Evolutionary conservation across 805 yeast genomes (phyloP).

Genomic region (Barnettozyma wickerhamii): DNA sequence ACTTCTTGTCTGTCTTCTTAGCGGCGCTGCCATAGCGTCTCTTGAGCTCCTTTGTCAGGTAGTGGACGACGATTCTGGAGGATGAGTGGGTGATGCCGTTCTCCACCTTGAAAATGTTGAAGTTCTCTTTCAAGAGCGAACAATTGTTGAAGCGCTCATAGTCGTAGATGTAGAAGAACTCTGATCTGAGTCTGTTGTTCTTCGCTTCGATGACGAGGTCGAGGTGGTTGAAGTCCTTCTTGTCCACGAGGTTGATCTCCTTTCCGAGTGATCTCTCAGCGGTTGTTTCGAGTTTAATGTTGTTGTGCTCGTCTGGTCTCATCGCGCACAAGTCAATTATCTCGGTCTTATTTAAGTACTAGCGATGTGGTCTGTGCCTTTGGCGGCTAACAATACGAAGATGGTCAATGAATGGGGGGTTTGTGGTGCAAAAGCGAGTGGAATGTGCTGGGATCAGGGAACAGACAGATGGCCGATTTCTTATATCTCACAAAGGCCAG

Average conservation of each 20-base stretch:
- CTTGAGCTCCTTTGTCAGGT: constrained; percentile 29
- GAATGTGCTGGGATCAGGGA: background rate
- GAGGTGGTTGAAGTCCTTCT: constrained; percentile 24
- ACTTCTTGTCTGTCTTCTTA: constrained; percentile 6
- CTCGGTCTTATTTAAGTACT: background rate
- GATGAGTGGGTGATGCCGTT: constrained; percentile 29
- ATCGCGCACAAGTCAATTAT: no score
- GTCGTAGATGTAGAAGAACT: constrained; percentile 31
- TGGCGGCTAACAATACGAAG: no score
- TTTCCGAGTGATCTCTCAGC: constrained; percentile 25
- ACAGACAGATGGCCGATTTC: background rate
- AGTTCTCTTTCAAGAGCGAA: constrained; percentile 22
- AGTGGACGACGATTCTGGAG: constrained; percentile 31
- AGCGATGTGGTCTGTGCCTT: background rate
- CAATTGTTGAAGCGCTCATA: constrained; percentile 27
- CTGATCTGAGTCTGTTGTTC: constrained; percentile 25
- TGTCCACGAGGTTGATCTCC: constrained; percentile 22
- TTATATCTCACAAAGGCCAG: background rate
- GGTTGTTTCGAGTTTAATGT: constrained; percentile 19
- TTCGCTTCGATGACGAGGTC: constrained; percentile 26
- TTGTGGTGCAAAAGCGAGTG: no score
- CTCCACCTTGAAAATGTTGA: constrained; percentile 17
- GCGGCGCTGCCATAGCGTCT: constrained; percentile 18
- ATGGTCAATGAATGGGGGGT: no score
- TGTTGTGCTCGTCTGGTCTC: constrained; percentile 1